Evolutionary conservation across 257 asterid genomes (phyloP).

Genomic region (Nicotiana obtusifolia): DNA sequence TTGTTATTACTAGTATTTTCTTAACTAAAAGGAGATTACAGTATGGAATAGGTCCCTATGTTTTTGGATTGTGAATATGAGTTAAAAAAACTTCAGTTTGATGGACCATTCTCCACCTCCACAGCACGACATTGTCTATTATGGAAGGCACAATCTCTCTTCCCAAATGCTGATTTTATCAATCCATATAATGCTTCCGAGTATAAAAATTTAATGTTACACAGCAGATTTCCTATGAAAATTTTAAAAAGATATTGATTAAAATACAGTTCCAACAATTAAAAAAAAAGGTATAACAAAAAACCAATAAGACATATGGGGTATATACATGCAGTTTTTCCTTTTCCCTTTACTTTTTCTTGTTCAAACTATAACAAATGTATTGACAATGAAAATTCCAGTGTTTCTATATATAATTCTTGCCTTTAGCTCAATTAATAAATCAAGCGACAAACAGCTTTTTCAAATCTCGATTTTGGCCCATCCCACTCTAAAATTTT

Average conservation of each 20-base stretch:
- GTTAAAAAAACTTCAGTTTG: background rate
- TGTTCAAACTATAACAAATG: background rate
- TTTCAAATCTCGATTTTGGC: no score
- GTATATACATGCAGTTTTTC: background rate
- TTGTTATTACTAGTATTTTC: no score
- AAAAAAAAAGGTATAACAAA: background rate
- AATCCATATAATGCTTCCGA: background rate
- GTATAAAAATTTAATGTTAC: background rate
- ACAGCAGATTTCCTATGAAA: background rate
- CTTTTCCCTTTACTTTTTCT: background rate
- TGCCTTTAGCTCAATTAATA: no score
- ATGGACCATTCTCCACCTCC: slow-evolving; percentile 51
- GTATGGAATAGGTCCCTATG: no score
- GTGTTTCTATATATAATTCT: no score
- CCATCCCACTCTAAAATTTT: no score
- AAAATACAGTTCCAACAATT: background rate
- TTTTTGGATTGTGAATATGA: background rate
- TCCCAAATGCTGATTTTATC: background rate
- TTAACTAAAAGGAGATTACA: no score
- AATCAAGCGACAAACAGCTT: no score
- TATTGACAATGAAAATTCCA: no score
- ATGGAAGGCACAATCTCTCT: slow-evolving; percentile 13
- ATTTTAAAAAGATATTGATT: background rate
- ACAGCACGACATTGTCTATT: slow-evolving; percentile 58
- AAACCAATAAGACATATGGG: background rate